Percentiles rank a stretch among this genome's conserved stretches.
Conservation (phyloP, 805 yeast genomes). For the Kuraishia piskuri region DNA sequence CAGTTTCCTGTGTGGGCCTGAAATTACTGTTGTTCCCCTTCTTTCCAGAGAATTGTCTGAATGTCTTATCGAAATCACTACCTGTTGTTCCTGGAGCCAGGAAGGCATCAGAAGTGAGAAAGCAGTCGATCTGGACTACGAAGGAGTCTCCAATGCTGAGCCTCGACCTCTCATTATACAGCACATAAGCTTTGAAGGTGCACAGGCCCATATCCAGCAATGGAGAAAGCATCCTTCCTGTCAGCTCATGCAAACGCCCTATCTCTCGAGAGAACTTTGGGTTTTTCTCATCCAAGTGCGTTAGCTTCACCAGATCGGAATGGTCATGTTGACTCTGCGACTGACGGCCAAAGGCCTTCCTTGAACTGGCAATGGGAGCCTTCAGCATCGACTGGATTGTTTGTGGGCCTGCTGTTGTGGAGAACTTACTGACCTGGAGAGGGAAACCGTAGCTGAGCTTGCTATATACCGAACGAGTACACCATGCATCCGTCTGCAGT, state of each 20-base stretch:
- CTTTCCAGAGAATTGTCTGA: conserved; percentile 9
- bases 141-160: conserved; percentile 73
- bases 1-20: conserved; percentile 34
- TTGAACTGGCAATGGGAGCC: not conserved
- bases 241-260: conserved; percentile 68
- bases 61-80: not conserved
- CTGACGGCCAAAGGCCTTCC: conserved; percentile 3
- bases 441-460: conserved; percentile 36
- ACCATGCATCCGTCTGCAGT: conserved; percentile 56
- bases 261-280: conserved; percentile 40
- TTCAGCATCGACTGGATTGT: conserved; percentile 9
- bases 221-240: conserved; percentile 59
- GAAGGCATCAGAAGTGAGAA: conserved; percentile 30
- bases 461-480: conserved; percentile 53
- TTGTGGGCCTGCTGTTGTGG: conserved; percentile 17
- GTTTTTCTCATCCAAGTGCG: conserved; percentile 9
- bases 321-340: conserved; percentile 12
- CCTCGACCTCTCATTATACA: conserved; percentile 43
- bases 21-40: conserved; percentile 8
- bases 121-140: conserved; percentile 61
- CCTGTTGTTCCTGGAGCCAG: conserved; percentile 27
- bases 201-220: conserved; percentile 49
- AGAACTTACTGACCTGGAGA: conserved; percentile 27
- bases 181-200: conserved; percentile 45
- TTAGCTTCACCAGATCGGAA: conserved; percentile 18